phyloP scores from a whole-genome alignment of 805 yeast genomes.

The Kockiozyma suomiensis region DNA sequence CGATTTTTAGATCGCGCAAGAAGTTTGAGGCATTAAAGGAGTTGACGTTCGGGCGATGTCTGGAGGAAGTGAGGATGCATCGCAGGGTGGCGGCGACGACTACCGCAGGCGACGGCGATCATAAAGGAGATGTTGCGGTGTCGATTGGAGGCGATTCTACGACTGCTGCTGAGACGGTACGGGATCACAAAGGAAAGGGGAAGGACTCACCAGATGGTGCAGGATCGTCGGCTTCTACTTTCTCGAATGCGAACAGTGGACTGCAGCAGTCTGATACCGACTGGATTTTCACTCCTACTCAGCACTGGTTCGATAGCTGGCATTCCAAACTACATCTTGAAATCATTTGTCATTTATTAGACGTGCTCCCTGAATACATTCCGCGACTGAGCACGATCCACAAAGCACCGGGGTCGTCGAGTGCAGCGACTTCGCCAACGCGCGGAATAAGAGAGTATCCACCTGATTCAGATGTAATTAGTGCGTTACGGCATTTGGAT shows the following conservation, averaged over 20 bases:
- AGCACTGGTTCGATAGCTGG: conserved; percentile 48
- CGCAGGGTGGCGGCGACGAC: conserved; percentile 3
- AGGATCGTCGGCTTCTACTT: background rate
- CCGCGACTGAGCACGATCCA: conserved; percentile 15
- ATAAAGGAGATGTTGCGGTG: conserved; percentile 25
- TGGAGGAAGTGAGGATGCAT: conserved; percentile 26
- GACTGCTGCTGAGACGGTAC: background rate
- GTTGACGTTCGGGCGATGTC: conserved; percentile 21
- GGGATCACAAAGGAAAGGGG: conserved; percentile 26
- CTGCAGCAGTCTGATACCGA: background rate
- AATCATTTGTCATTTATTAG: conserved; percentile 13
- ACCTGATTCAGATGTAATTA: conserved; percentile 18
- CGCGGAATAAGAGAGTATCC: background rate
- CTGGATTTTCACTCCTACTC: conserved; percentile 49
- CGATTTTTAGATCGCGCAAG: conserved; percentile 35
- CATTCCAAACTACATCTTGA: conserved; percentile 15
- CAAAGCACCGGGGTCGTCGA: background rate
- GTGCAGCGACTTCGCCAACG: conserved; percentile 7
- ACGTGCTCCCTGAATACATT: conserved; percentile 20
- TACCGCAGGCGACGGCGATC: conserved; percentile 9
- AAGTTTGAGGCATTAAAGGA: conserved; percentile 29
- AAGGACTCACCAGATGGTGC: conserved; percentile 5
- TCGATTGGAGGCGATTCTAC: conserved; percentile 11
- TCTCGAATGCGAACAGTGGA: background rate
- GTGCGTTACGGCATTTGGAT: conserved; percentile 28